Percentiles rank a stretch among this genome's conserved stretches.
These are phyloP conservation scores for Gentiana dahurica DNA, from an alignment of 257 asterid genomes.

Conservation along the genomic window DNA sequence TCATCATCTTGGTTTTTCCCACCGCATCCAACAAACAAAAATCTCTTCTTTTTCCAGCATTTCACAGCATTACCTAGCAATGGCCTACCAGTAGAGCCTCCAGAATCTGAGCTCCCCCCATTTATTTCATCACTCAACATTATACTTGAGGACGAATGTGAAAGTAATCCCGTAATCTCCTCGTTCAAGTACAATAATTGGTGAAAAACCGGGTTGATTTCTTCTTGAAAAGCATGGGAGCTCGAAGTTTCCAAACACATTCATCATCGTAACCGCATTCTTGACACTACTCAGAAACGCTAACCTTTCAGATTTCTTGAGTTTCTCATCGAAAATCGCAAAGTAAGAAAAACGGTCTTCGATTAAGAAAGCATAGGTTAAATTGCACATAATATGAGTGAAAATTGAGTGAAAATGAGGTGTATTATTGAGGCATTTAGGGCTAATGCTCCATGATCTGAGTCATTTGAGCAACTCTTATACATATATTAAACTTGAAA, in stretches of 20 bases:
- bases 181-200: conserved; percentile 35
- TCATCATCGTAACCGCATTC: conserved; percentile 31
- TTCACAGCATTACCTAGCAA: conserved; percentile 20
- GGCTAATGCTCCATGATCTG: conserved; percentile 59
- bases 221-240: conserved; percentile 79
- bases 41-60: conserved; percentile 36
- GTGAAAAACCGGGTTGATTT: conserved; percentile 70
- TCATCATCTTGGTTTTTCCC: neutral
- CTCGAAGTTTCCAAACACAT: conserved; percentile 29
- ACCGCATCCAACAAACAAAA: conserved; percentile 10
- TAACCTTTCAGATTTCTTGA: conserved; percentile 46
- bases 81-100: conserved; percentile 17
- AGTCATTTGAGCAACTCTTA: conserved; percentile 31
- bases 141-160: conserved; percentile 17
- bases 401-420: conserved; percentile 57
- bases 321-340: conserved; percentile 46
- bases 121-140: conserved; percentile 5
- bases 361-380: conserved; percentile 56
- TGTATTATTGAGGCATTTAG: conserved; percentile 59
- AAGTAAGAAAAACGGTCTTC: conserved; percentile 47
- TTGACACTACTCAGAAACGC: conserved; percentile 45
- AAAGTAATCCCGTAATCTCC: conserved; percentile 25
- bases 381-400: conserved; percentile 62
- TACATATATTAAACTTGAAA: too few relatives aligned
- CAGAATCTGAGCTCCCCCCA: conserved; percentile 27